Base-by-base conservation (phyloP, 2,329 filamentous ascomycete species). In the Ophiocordyceps robertsii region DNA sequence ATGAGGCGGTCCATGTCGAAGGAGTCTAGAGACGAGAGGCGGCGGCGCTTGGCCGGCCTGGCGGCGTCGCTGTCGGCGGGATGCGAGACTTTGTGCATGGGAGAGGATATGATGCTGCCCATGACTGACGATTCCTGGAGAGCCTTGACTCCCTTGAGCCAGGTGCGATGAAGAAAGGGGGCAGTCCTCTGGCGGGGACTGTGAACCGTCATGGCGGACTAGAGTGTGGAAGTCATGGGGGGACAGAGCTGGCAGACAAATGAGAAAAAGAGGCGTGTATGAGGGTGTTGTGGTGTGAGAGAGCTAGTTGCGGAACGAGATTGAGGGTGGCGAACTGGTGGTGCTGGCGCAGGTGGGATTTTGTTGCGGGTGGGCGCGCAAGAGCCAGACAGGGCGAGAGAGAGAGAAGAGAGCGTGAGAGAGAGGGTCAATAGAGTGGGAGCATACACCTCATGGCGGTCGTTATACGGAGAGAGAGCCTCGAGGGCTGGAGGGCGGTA, bases 141-240 rank as follows among this genome's bases (percentile, higher is more conserved):
- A 46, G 65, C 61, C 45, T 66, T 66, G 54, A 72, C 59, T 39
- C 64, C 65, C 47, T 61, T 65, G 47, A 67, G 62, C 70, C 68
- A 74, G 54, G 70, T 73, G 55, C 72, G 67, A 50, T 73, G 69
- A 46, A 75, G 67, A 56, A 71, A 76, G 46, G 73, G 71, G 44
- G 69, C 61, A 51, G 62, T 66, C 60, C 68, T 67, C 58, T 65
- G 64, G 53, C 62, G 67, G 48, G 63, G 61, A 54, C 58, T 63
- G 53, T 63, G 61, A 52, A 62, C 59, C 54, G 68, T 67, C 72
- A 75, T 75, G 59, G 58, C 61, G 57, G 56, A 49, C 37, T 38
- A 49, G 55, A 54, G 56, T 56, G 51, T 35, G 16, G 51, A 49
- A 53, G 51, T 57, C 58, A 62, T 60, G 51, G 51, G 54, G 54